Base-by-base conservation (phyloP, 495 filamentous ascomycete genomes). In the Aspergillus wentii region DNA sequence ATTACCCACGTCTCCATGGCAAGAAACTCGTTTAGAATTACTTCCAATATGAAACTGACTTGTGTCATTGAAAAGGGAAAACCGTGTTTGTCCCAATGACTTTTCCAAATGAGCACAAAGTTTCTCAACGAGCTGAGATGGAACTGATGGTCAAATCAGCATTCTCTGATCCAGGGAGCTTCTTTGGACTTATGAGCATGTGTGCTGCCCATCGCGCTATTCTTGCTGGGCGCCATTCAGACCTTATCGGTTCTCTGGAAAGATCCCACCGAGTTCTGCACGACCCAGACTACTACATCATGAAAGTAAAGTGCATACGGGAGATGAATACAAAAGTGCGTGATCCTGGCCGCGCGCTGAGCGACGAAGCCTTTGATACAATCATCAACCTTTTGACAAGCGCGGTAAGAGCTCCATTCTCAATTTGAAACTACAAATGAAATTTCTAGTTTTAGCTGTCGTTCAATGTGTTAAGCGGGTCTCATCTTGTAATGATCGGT, bases 161-260 rank as follows among this genome's bases (percentile, higher is more conserved):
- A 20, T 57, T 60, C 33, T 57, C 59, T 6, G 61, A 65, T 19
- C 36, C 59, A 0, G 58, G 59, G 2, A 55, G 51, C 37, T 65
- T 65, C 40, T 65, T 58, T 30, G 59, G 56, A 22, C 38, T 62
- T 10, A 61, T 65, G 61, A 61, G 49, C 28, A 62, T 62, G 51
- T 54, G 53, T 21, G 61, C 61, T 30, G 61, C 59, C 15, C 61
- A 65, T 41, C 52, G 57, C 39, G 56, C 59, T 16, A 44, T 46
- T 17, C 26, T 62, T n/a, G 36, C 44, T 7, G 40, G 45, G 16
- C 40, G 48, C 25, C 50, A 46, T 26, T 46, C 44, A 15, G 43
- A 41, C 30, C 21, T 35, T 4, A 40, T 35, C 8, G 17, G 27
- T 18, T 21, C 35, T 4, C 18, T 30, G 21, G 30, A 15, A 27